Base-by-base conservation (phyloP, 495 filamentous ascomycete genomes). In the Immersiella caudata region DNA sequence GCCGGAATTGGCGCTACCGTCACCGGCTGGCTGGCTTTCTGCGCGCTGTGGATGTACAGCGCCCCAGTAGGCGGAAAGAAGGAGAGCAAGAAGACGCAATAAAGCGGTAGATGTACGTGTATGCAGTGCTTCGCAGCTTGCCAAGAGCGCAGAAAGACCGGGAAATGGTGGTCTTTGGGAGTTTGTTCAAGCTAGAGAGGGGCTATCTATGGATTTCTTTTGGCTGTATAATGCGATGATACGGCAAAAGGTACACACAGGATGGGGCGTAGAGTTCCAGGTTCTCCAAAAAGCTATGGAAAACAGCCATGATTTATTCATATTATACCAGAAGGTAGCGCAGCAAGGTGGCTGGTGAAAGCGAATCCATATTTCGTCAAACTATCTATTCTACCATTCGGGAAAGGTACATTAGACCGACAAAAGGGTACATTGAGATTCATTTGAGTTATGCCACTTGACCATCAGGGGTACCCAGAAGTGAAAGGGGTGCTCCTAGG, bases 21-120 rank as follows among this genome's bases (percentile, higher is more conserved):
- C 52, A 82, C 79, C 11, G 95, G 93, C 14, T 99, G 93, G 87
- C 60, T 97, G 55, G 89, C 78, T 2, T 98, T 99, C 81, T 90
- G 93, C 66, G 86, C 87, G 35, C 66, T 97, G 60, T 99, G 95
- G 95, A 82, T 99, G 71, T 99, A 91, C 80, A 91, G 90, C 71
- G 91, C 85, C 64, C 92, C 94, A 11, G 72, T 73, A n/a, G 70
- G 76, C 16, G 40, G 40, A 69, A 83, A 81, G 72, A 80, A 77
- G 71, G 73, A 70, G 50, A 75, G 25, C 5, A 93, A 93, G 87
- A 93, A 94, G 85, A 88, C 81, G 68, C 88, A 92, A 82, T 93
- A 84, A 71, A 22, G 20, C 9, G 24, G 22, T 25, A 24, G 18
- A 49, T 62, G 25, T 12, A 33, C 36, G 14, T 18, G 18, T 27